phyloP scores from a whole-genome alignment of 108 stramenopile genomes.

The Stephanodiscus triporus region DNA sequence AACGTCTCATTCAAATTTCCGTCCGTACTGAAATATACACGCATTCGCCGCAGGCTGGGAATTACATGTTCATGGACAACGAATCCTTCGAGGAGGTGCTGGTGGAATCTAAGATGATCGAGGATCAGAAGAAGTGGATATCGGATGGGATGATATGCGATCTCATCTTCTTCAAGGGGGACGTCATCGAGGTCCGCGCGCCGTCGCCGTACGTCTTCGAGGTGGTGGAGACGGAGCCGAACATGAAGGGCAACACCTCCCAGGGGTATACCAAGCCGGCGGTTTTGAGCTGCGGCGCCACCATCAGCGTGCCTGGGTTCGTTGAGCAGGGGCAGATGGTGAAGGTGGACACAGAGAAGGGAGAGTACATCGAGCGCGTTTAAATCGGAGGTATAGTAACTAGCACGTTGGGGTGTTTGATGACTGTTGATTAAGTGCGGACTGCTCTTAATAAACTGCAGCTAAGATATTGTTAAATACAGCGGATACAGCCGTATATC shows the following conservation, averaged over 20 bases:
- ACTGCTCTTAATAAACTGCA: too few species aligned
- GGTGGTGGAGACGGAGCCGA: slow-evolving; percentile 90
- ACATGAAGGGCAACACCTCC: slow-evolving; percentile 93
- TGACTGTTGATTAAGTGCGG: not conserved
- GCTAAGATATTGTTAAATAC: not conserved
- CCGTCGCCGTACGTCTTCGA: slow-evolving; percentile 71
- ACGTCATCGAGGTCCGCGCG: slow-evolving; percentile 85
- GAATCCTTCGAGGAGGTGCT: slow-evolving; percentile 91
- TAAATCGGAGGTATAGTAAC: slow-evolving; percentile 4
- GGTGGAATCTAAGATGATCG: slow-evolving; percentile 59
- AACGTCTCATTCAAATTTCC: not conserved
- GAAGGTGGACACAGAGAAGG: slow-evolving; percentile 83
- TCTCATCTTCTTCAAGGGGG: slow-evolving; percentile 82
- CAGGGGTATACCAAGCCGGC: slow-evolving; percentile 90
- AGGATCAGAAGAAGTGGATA: slow-evolving; percentile 82
- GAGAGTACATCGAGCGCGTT: slow-evolving; percentile 69
- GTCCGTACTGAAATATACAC: not conserved
- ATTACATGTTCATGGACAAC: slow-evolving; percentile 91
- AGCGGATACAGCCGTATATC: not conserved
- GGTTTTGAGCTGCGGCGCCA: slow-evolving; percentile 70
- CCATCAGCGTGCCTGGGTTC: slow-evolving; percentile 82
- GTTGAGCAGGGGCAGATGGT: slow-evolving; percentile 72
- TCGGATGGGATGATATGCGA: slow-evolving; percentile 82
- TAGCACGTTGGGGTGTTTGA: not conserved
- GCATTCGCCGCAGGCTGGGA: slow-evolving; percentile 24